Conservation (phyloP, 148 eudicot species). For the Spergularia marina region DNA sequence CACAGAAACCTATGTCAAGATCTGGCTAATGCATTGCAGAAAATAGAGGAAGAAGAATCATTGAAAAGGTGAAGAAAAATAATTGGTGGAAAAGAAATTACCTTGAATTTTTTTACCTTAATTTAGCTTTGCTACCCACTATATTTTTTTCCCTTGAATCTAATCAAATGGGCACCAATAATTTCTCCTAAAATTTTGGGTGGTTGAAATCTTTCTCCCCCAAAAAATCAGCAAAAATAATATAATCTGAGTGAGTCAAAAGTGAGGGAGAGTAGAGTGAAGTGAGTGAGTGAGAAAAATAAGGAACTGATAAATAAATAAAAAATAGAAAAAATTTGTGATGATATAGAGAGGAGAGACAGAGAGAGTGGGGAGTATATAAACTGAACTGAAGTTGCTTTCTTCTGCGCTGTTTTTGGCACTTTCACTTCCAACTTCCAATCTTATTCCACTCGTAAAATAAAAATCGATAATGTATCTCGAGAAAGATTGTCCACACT, state of each 20-base stretch:
- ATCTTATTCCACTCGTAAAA: no score
- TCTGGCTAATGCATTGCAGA: slow-evolving; percentile 16
- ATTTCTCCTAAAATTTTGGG: slow-evolving; percentile 14
- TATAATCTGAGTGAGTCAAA: background rate
- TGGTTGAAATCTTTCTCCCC: slow-evolving; percentile 8
- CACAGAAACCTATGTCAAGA: slow-evolving; percentile 8
- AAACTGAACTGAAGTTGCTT: background rate
- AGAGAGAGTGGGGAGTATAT: background rate
- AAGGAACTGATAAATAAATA: background rate
- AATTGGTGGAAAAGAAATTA: slow-evolving; percentile 9
- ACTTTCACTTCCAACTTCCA: no score
- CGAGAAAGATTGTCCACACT: no score
- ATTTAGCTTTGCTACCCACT: slow-evolving; percentile 1
- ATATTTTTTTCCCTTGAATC: background rate
- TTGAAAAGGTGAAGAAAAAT: slow-evolving; percentile 5
- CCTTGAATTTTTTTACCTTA: slow-evolving; percentile 12
- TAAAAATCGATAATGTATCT: no score
- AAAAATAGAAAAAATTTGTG: background rate
- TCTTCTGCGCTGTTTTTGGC: background rate
- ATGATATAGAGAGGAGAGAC: background rate
- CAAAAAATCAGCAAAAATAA: background rate
- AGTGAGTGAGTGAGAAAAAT: slow-evolving; percentile 6
- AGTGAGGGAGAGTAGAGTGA: background rate
- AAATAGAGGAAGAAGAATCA: background rate
- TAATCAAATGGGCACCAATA: slow-evolving; percentile 7